Conservation (phyloP, 2,329 filamentous ascomycete genomes). For the Shiraia sp. region DNA sequence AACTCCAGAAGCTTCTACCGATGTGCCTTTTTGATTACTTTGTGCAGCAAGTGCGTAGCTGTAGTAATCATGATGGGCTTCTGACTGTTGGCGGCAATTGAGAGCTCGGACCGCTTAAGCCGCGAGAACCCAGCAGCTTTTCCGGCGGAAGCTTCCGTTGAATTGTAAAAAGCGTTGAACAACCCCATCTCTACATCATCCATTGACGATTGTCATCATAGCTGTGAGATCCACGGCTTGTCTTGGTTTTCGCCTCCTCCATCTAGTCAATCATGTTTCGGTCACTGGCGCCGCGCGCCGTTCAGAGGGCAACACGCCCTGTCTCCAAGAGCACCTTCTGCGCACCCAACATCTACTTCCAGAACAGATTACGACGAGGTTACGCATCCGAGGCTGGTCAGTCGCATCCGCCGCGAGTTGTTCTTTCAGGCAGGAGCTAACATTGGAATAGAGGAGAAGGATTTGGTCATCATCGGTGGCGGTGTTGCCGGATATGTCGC, state of each 20-base stretch:
- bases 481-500: conserved; percentile 98
- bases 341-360: conserved; percentile 51
- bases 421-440: conserved; percentile 37
- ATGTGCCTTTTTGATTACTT: no score
- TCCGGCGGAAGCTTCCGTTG: conserved; percentile 27
- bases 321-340: conserved; percentile 45
- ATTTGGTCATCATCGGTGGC: conserved; percentile 95
- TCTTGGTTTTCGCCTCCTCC: conserved; percentile 28
- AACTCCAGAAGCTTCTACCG: no score
- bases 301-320: conserved; percentile 48
- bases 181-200: conserved; percentile 42
- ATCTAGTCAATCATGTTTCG: conserved; percentile 54
- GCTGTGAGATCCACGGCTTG: conserved; percentile 36
- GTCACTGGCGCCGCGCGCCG: conserved; percentile 54
- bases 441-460: conserved; percentile 75
- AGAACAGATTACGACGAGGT: conserved; percentile 58
- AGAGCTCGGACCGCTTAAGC: conserved; percentile 4
- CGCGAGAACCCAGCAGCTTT: conserved; percentile 16
- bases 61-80: conserved; percentile 1
- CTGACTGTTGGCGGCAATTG: conserved; percentile 5
- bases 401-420: conserved; percentile 25
- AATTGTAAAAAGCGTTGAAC: conserved; percentile 33
- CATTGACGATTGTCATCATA: conserved; percentile 41
- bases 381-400: conserved; percentile 60
- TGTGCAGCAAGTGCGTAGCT: no score